Evolutionary conservation across 2,329 filamentous ascomycete species (phyloP).

Genomic region (Aspergillus sp.): DNA sequence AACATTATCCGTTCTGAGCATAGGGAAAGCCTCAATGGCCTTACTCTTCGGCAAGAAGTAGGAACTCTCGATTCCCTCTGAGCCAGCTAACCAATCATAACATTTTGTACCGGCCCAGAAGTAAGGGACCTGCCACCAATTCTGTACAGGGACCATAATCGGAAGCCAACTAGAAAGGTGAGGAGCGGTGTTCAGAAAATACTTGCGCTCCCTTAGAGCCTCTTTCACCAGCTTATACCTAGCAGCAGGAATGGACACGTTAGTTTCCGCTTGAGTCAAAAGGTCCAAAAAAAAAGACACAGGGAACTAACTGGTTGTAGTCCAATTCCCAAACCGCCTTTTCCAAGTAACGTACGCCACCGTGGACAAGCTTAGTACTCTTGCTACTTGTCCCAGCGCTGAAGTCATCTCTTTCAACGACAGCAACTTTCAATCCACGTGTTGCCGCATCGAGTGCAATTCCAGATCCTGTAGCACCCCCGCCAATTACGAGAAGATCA

Average conservation of each 20-base stretch:
- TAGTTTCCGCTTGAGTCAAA: not conserved
- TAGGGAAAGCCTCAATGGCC: constrained; percentile 82
- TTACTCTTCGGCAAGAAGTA: constrained; percentile 87
- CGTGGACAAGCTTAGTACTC: constrained; percentile 84
- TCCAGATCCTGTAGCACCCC: constrained; percentile 75
- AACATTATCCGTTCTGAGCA: constrained; percentile 77
- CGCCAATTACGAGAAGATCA: constrained; percentile 76
- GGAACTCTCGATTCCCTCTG: constrained; percentile 83
- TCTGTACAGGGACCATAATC: constrained; percentile 78
- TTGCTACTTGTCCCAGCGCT: constrained; percentile 80
- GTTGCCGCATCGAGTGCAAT: constrained; percentile 81
- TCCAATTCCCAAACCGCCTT: constrained; percentile 85
- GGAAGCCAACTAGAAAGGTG: constrained; percentile 79
- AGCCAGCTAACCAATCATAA: constrained; percentile 82
- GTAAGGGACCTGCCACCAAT: constrained; percentile 80
- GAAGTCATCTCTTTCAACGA: constrained; percentile 83
- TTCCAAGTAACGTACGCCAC: constrained; percentile 80
- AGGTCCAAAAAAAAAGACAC: not conserved
- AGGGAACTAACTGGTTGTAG: constrained; percentile 66
- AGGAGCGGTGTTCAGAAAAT: constrained; percentile 78
- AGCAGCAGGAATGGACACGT: constrained; percentile 6
- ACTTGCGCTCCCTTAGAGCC: constrained; percentile 77
- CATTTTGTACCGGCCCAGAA: constrained; percentile 72
- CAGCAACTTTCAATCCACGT: constrained; percentile 73
- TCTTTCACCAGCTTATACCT: constrained; percentile 72